Evolutionary conservation across 768 basidiomycete genomes (phyloP).

Genomic region (Serpula lacrymans): DNA sequence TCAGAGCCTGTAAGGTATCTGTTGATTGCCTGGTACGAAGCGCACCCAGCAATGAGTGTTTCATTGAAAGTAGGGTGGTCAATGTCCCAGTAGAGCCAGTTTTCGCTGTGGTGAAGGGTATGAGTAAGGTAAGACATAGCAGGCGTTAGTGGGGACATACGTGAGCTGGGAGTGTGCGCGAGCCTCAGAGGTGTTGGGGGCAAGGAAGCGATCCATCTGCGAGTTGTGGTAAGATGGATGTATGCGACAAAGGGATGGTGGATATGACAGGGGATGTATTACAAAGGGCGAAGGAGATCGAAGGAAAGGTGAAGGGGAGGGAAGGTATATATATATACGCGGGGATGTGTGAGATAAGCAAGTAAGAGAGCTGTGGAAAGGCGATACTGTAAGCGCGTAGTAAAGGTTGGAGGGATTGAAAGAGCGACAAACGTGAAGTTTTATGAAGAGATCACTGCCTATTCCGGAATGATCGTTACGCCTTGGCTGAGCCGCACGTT

Average conservation of each 20-base stretch:
- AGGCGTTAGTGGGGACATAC: conserved; percentile 36
- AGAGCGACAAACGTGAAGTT: conserved; percentile 16
- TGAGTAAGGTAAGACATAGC: conserved; percentile 2
- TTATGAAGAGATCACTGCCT: conserved; percentile 11
- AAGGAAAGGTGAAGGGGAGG: not conserved
- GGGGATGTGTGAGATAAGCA: conserved; percentile 5
- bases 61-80: conserved; percentile 70
- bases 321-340: not conserved
- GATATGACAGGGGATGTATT: not conserved
- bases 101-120: conserved; percentile 47
- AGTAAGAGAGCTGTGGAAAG: not conserved
- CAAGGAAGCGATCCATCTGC: conserved; percentile 76
- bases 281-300: not conserved
- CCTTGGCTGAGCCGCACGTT: conserved; percentile 21
- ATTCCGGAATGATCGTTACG: conserved; percentile 6
- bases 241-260: conserved; percentile 2
- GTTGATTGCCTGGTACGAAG: conserved; percentile 77
- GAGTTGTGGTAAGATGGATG: not conserved
- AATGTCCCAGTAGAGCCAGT: conserved; percentile 65
- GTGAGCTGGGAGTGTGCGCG: conserved; percentile 63
- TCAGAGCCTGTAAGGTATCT: conserved; percentile 71
- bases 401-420: not conserved
- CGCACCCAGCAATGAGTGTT: conserved; percentile 69
- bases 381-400: not conserved
- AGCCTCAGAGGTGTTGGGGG: conserved; percentile 73